Conservation (phyloP, 345 rosid species). For the Eucalyptus fibrosa region DNA sequence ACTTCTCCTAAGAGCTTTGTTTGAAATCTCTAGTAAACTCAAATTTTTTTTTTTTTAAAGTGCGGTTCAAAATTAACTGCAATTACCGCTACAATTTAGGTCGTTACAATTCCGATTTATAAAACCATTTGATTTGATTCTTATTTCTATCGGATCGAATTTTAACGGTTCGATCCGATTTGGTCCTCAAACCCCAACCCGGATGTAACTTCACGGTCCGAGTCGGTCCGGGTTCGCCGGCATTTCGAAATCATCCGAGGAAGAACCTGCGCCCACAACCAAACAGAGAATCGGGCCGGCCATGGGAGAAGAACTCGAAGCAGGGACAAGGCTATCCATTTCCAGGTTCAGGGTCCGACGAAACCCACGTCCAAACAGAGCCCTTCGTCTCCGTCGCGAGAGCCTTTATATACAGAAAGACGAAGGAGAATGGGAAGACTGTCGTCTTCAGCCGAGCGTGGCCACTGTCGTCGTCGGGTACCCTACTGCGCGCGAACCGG, state of each 20-base stretch:
- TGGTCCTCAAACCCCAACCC: background rate
- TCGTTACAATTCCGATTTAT: fast-evolving
- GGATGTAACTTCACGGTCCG: fast-evolving
- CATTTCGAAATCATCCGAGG: background rate
- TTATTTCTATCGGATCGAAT: fast-evolving
- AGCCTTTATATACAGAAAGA: background rate
- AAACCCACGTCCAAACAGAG: background rate
- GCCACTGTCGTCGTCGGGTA: background rate
- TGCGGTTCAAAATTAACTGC: no score
- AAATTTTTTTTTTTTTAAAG: background rate
- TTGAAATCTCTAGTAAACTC: background rate
- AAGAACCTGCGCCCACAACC: background rate
- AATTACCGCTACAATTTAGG: no score
- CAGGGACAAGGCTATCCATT: background rate
- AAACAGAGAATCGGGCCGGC: background rate
- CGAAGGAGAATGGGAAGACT: background rate
- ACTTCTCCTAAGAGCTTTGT: background rate
- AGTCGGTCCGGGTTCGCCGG: background rate
- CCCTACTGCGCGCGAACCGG: background rate
- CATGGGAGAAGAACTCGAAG: background rate
- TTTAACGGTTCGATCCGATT: fast-evolving
- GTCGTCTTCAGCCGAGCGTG: background rate
- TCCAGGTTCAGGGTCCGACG: background rate
- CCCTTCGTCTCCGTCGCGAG: background rate
- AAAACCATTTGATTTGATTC: fast-evolving